Conservation (phyloP, 208 protist genomes). For the Trypanosoma scelopori region DNA sequence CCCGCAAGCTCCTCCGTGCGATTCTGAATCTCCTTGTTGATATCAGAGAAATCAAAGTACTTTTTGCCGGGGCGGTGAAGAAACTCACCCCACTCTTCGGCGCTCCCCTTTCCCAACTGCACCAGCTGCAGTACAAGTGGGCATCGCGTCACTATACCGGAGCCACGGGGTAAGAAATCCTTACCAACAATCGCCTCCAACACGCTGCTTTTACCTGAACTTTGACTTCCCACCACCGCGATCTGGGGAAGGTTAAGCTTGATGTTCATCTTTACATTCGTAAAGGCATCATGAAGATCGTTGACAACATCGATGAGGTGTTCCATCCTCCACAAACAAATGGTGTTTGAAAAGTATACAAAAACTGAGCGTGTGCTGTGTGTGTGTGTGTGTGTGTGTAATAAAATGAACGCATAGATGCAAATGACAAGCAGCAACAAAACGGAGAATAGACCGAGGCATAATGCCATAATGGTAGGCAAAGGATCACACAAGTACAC, state of each 20-base stretch:
- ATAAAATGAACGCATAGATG: neutral
- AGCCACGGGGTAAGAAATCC: conserved; percentile 99
- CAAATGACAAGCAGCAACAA: neutral
- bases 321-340: conserved; percentile 78
- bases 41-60: conserved; percentile 96
- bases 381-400: too few relatives aligned
- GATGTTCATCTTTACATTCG: conserved; percentile 89
- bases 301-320: conserved; percentile 97
- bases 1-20: conserved; percentile 97
- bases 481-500: neutral
- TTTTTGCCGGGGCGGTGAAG: conserved; percentile 88
- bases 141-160: conserved; percentile 99
- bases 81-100: conserved; percentile 89
- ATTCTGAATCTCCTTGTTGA: conserved; percentile 93
- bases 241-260: conserved; percentile 98
- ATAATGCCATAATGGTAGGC: too few relatives aligned
- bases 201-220: conserved; percentile 97
- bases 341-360: conserved; percentile 8
- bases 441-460: neutral
- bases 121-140: conserved; percentile 99
- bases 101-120: conserved; percentile 59
- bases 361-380: neutral
- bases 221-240: conserved; percentile 98
- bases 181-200: conserved; percentile 99
- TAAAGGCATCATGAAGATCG: conserved; percentile 96